Conservation (phyloP, 129 eudicot species). For the Calendula officinalis region DNA sequence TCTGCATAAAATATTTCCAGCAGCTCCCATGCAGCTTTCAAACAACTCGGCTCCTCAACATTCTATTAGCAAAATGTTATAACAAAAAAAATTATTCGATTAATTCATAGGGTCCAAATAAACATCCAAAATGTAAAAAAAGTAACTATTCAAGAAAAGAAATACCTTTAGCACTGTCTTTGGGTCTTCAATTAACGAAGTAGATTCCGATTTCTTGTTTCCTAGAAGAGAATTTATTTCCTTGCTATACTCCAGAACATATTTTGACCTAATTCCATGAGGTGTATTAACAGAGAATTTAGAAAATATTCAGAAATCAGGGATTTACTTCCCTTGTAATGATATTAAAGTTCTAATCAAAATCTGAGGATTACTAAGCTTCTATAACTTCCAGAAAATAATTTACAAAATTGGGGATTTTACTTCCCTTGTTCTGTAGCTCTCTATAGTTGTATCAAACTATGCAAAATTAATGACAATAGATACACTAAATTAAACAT, state of each 20-base stretch:
- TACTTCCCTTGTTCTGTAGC: not conserved
- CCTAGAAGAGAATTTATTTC: conserved; percentile 82
- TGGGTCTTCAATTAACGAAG: conserved; percentile 64
- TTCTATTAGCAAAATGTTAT: conserved; percentile 35
- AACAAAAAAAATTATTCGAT: not conserved
- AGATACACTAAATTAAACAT: conserved; percentile 4
- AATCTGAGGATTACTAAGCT: too few relatives aligned
- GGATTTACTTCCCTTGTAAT: not conserved
- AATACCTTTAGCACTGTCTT: conserved; percentile 60
- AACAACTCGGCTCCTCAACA: conserved; percentile 60
- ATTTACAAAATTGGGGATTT: not conserved
- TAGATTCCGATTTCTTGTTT: conserved; percentile 36
- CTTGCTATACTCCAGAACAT: conserved; percentile 73
- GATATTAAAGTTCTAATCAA: not conserved
- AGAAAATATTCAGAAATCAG: not conserved
- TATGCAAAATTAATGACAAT: not conserved
- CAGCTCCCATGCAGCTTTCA: conserved; percentile 98
- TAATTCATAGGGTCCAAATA: not conserved
- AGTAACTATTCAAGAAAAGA: not conserved
- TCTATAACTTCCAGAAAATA: too few relatives aligned
- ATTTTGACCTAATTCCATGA: conserved; percentile 54
- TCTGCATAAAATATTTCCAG: conserved; percentile 88
- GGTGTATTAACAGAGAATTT: not conserved
- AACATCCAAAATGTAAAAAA: conserved; percentile 15
- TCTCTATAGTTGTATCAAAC: not conserved